These are phyloP conservation scores for Vigna trinervia DNA, from an alignment of 306 rosid species.

Conservation along the genomic window DNA sequence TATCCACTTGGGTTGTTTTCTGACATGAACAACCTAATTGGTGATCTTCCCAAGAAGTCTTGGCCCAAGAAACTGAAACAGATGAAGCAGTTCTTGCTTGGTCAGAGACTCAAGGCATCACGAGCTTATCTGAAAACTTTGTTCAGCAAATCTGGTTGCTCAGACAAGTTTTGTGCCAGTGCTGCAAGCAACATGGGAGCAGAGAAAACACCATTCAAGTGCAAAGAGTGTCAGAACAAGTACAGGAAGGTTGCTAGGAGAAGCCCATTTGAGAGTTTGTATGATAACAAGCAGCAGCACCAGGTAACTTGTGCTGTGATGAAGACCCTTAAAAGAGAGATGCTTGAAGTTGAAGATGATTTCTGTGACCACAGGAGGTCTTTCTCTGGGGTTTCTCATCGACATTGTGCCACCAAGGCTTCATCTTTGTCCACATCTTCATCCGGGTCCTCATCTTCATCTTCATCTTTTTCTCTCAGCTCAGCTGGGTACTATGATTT, in stretches of 20 bases:
- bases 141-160: slow-evolving; percentile 72
- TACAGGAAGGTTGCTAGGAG: slow-evolving; percentile 53
- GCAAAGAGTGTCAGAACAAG: slow-evolving; percentile 46
- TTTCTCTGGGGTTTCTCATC: slow-evolving; percentile 79
- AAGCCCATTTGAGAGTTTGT: slow-evolving; percentile 58
- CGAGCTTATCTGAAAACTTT: slow-evolving; percentile 69
- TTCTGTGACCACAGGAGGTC: slow-evolving; percentile 66
- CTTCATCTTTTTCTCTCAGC: slow-evolving; percentile 85
- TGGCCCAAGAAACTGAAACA: slow-evolving; percentile 79
- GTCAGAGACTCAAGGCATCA: slow-evolving; percentile 73
- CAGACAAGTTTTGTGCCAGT: slow-evolving; percentile 57
- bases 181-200: slow-evolving; percentile 54
- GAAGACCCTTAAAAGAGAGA: slow-evolving; percentile 60
- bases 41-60: slow-evolving; percentile 53
- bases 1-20: slow-evolving; percentile 54
- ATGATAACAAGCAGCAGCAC: slow-evolving; percentile 46
- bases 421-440: slow-evolving; percentile 68
- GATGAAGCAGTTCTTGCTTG: slow-evolving; percentile 62
- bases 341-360: slow-evolving; percentile 55
- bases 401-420: slow-evolving; percentile 54
- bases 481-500: slow-evolving; percentile 65
- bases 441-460: slow-evolving; percentile 74
- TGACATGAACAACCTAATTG: slow-evolving; percentile 51
- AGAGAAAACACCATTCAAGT: slow-evolving; percentile 40
- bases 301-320: slow-evolving; percentile 46